Base-by-base conservation (phyloP, 2,329 filamentous ascomycete genomes). In the Colletotrichum brevisporum region DNA sequence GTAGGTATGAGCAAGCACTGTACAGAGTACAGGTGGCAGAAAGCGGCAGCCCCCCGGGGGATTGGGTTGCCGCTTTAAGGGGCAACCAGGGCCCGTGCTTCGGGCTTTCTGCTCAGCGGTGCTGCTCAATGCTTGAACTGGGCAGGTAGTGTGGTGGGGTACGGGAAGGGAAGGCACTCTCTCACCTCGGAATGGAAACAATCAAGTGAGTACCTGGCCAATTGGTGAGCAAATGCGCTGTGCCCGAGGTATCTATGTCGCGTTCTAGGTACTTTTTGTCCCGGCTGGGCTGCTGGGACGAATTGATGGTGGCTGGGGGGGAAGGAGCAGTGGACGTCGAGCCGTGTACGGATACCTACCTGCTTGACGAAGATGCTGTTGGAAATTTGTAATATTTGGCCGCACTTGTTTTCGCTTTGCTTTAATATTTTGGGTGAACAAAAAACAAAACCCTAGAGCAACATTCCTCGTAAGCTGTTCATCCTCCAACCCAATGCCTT, bases 111-210 rank as follows among this genome's bases (percentile, higher is more conserved):
- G 39, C 56, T 47, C 41, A 41, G 52, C 47, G 52, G 50, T 63
- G 12, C 55, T 66, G 66, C 62, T 69, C 36, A 63, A 51, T 55
- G 62, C 43, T 31, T 45, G 61, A 26, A 45, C 63, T 54, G 60
- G 59, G 65, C 54, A 69, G 64, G 67, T 67, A 69, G 67, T 69
- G 56, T 69, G 67, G 67, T 69, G 63, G 67, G 67, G 67, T 61
- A 69, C 67, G 67, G 66, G 36, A 60, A 31, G 56, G 43, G 26
- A 67, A 61, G 55, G 56, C 63, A 63, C 15, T 39, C 27, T 56
- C 27, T 50, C 51, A 48, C 55, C 52, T 58, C 56, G 24, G 50
- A 36, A 62, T 54, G 59, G 24, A 53, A 36, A 65, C 26, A 36
- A 36, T 3, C 31, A 36, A 47, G 43, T 15, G 51, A 63, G 51